Conservation (phyloP, 2,329 filamentous ascomycete species). For the Grosmannia penicillata region DNA sequence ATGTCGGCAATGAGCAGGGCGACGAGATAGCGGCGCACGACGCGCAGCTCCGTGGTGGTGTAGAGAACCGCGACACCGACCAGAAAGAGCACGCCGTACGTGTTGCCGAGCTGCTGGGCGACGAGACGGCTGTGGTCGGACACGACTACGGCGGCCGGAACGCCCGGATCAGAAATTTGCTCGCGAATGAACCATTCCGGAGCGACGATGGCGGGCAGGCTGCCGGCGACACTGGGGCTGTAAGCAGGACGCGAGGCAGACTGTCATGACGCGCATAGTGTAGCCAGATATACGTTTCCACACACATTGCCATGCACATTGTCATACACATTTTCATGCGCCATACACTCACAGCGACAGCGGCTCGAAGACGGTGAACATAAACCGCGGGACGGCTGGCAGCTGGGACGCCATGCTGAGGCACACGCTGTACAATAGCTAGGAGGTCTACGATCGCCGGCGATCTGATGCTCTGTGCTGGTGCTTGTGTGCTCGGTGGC, state of each 20-base stretch:
- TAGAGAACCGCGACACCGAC: slow-evolving; percentile 49
- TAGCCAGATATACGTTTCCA: no score
- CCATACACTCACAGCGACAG: slow-evolving; percentile 48
- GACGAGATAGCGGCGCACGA: slow-evolving; percentile 52
- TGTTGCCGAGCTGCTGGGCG: slow-evolving; percentile 53
- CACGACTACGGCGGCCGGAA: slow-evolving; percentile 17
- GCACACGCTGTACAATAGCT: no score
- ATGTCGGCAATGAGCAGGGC: slow-evolving; percentile 52
- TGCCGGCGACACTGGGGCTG: slow-evolving; percentile 39
- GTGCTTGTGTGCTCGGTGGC: no score
- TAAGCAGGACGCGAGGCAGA: not conserved
- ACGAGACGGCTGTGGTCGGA: slow-evolving; percentile 36
- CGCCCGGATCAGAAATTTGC: slow-evolving; percentile 33
- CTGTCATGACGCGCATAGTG: not conserved
- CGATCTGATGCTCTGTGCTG: no score
- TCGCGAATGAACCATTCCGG: slow-evolving; percentile 48
- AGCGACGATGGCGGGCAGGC: slow-evolving; percentile 37
- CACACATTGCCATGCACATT: no score
- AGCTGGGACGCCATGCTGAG: slow-evolving; percentile 44
- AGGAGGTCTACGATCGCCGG: no score
- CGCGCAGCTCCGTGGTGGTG: slow-evolving; percentile 47
- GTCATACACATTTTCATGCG: no score
- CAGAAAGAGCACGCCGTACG: slow-evolving; percentile 51
- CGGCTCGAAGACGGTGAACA: slow-evolving; percentile 56
- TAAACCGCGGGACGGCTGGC: slow-evolving; percentile 45